phyloP scores from a whole-genome alignment of 768 basidiomycete genomes.

The Lactarius sp. region DNA sequence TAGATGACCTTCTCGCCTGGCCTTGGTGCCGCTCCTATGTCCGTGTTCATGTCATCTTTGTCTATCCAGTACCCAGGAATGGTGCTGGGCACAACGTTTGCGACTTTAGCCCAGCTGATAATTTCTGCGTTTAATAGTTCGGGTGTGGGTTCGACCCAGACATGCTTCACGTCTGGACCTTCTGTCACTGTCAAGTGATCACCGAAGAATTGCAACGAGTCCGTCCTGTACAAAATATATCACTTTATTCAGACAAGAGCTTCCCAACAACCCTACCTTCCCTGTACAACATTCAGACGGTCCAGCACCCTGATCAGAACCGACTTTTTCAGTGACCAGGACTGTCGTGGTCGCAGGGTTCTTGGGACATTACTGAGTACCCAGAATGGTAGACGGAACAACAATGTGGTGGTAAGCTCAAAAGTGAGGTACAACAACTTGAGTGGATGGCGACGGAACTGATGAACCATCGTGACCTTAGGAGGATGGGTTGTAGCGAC shows the following conservation, averaged over 20 bases:
- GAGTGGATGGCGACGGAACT: slow-evolving; percentile 17
- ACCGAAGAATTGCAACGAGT: slow-evolving; percentile 12
- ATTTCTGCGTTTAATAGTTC: slow-evolving; percentile 20
- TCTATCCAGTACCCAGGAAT: slow-evolving; percentile 25
- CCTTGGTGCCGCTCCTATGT: slow-evolving; percentile 35
- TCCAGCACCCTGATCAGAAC: slow-evolving; percentile 3
- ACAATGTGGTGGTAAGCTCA: slow-evolving; percentile 6
- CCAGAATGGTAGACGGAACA: slow-evolving; percentile 20
- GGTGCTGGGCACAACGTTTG: slow-evolving; percentile 8
- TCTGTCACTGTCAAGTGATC: slow-evolving; percentile 15
- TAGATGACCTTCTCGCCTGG: slow-evolving; percentile 56
- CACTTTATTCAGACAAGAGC: not conserved
- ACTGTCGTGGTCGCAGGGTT: slow-evolving; percentile 9
- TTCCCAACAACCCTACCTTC: not conserved
- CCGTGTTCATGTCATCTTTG: slow-evolving; percentile 6
- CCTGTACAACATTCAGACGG: slow-evolving; percentile 1
- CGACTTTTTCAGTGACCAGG: slow-evolving; percentile 13
- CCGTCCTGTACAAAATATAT: not conserved
- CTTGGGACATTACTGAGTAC: slow-evolving; percentile 1
- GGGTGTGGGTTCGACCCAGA: slow-evolving; percentile 26
- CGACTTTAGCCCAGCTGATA: slow-evolving; percentile 9
- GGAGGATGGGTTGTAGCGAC: not conserved
- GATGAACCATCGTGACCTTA: slow-evolving; percentile 12
- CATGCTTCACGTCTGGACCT: slow-evolving; percentile 18
- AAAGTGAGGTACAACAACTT: slow-evolving; percentile 17